Evolutionary conservation across 495 filamentous ascomycete species (phyloP).

Genomic region (Penicillium odoratum): DNA sequence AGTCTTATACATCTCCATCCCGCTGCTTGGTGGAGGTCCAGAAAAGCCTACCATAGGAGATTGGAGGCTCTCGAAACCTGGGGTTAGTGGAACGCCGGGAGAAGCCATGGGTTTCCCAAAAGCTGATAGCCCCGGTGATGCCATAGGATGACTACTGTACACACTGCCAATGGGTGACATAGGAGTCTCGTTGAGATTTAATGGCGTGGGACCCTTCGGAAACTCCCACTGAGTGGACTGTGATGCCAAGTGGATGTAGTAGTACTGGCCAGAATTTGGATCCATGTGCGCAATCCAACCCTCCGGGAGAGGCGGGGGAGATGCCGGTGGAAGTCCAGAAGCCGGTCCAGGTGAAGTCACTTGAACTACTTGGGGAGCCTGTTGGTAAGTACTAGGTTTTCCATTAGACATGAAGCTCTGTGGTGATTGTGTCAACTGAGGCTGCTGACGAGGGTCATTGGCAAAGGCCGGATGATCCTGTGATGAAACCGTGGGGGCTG

Average conservation of each 20-base stretch:
- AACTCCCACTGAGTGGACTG: slow-evolving; percentile 99
- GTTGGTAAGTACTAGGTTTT: slow-evolving; percentile 34
- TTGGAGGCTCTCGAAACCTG: slow-evolving; percentile 72
- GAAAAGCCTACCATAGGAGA: slow-evolving; percentile 74
- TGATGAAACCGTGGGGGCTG: slow-evolving; percentile 43
- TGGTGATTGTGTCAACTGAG: slow-evolving; percentile 38
- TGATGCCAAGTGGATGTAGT: slow-evolving; percentile 95
- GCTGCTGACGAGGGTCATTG: slow-evolving; percentile 64
- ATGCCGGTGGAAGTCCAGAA: slow-evolving; percentile 64
- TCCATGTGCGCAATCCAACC: slow-evolving; percentile 98
- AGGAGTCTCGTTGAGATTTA: slow-evolving; percentile 74
- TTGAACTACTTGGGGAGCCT: slow-evolving; percentile 7
- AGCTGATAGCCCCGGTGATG: slow-evolving; percentile 67
- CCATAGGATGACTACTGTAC: slow-evolving; percentile 70
- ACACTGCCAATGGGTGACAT: slow-evolving; percentile 78
- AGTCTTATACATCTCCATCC: slow-evolving; percentile 90
- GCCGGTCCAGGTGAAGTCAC: slow-evolving; percentile 47
- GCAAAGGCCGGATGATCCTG: slow-evolving; percentile 84
- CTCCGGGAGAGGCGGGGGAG: slow-evolving; percentile 90
- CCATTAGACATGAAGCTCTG: slow-evolving; percentile 39
- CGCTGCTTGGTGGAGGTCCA: slow-evolving; percentile 80
- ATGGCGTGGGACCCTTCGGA: slow-evolving; percentile 84
- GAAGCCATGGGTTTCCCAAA: slow-evolving; percentile 77
- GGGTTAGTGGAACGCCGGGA: slow-evolving; percentile 71
- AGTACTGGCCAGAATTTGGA: slow-evolving; percentile 93